phyloP scores from a whole-genome alignment of 495 filamentous ascomycete genomes.

The Penicillium odoratum region DNA sequence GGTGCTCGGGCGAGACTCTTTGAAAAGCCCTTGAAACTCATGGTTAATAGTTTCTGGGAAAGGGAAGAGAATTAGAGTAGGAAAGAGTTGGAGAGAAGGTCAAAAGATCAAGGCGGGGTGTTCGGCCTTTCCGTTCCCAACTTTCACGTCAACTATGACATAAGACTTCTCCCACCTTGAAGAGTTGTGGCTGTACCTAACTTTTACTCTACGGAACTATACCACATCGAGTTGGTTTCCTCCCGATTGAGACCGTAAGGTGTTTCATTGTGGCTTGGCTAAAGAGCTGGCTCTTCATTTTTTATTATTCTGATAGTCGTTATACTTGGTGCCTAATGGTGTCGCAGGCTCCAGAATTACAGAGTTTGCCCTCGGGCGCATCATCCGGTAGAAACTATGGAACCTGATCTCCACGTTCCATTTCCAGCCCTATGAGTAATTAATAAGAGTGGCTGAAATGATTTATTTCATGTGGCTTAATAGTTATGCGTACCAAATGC shows the following conservation, averaged over 20 bases:
- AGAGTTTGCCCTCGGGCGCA: slow-evolving; percentile 2
- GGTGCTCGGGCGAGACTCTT: slow-evolving; percentile 87
- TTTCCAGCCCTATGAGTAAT: slow-evolving; percentile 12
- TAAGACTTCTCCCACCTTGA: slow-evolving; percentile 25
- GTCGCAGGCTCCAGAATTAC: neutral
- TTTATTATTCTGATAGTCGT: neutral
- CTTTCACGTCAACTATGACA: slow-evolving; percentile 35
- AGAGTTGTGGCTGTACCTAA: slow-evolving; percentile 26
- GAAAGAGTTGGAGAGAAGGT: slow-evolving; percentile 9
- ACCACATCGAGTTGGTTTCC: neutral
- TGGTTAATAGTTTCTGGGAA: slow-evolving; percentile 32
- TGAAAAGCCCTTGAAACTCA: slow-evolving; percentile 97
- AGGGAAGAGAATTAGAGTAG: slow-evolving; percentile 7
- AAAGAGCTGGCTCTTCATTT: neutral
- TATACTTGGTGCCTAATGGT: neutral
- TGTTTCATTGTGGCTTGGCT: neutral
- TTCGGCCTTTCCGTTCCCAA: slow-evolving; percentile 24
- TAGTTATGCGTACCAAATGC: too few species aligned
- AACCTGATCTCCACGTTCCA: neutral
- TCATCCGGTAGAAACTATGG: neutral
- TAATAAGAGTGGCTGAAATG: neutral
- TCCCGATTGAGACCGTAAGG: neutral
- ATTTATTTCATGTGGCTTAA: neutral
- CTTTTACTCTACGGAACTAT: neutral
- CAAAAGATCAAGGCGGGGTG: slow-evolving; percentile 18